Evolutionary conservation across 768 basidiomycete genomes (phyloP).

Genomic region (Pilatotrama ljubarskyi): DNA sequence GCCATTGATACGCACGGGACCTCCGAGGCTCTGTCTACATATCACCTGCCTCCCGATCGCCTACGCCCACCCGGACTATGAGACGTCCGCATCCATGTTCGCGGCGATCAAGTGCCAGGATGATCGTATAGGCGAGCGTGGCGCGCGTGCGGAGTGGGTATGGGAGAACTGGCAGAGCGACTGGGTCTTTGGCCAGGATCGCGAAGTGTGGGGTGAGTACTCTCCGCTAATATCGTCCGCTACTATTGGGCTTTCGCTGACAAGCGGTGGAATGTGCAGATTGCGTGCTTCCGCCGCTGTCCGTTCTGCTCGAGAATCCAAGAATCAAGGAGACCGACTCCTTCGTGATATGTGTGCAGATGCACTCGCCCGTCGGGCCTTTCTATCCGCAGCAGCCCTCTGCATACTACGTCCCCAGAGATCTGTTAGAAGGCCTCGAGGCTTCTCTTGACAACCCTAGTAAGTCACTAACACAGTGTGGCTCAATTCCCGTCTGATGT

Average conservation of each 20-base stretch:
- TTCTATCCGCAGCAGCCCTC: slow-evolving; percentile 68
- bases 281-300: slow-evolving; percentile 63
- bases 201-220: slow-evolving; percentile 70
- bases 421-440: slow-evolving; percentile 68
- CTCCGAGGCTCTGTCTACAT: slow-evolving; percentile 56
- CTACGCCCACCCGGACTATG: slow-evolving; percentile 57
- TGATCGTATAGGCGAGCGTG: slow-evolving; percentile 58
- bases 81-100: slow-evolving; percentile 66
- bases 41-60: slow-evolving; percentile 68
- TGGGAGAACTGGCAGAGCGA: slow-evolving; percentile 75
- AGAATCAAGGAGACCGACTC: slow-evolving; percentile 63
- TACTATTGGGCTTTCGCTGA: too few relatives aligned
- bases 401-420: slow-evolving; percentile 61
- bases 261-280: slow-evolving; percentile 37
- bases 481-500: not conserved
- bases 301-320: slow-evolving; percentile 57
- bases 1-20: slow-evolving; percentile 29
- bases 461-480: slow-evolving; percentile 32
- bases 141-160: slow-evolving; percentile 67
- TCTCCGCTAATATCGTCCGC: not conserved
- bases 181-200: slow-evolving; percentile 68
- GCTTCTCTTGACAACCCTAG: slow-evolving; percentile 72
- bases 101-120: slow-evolving; percentile 69
- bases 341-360: slow-evolving; percentile 72
- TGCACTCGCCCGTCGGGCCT: slow-evolving; percentile 56